Base-by-base conservation (phyloP, 2,329 filamentous ascomycete species). In the Tolypocladium paradoxum region DNA sequence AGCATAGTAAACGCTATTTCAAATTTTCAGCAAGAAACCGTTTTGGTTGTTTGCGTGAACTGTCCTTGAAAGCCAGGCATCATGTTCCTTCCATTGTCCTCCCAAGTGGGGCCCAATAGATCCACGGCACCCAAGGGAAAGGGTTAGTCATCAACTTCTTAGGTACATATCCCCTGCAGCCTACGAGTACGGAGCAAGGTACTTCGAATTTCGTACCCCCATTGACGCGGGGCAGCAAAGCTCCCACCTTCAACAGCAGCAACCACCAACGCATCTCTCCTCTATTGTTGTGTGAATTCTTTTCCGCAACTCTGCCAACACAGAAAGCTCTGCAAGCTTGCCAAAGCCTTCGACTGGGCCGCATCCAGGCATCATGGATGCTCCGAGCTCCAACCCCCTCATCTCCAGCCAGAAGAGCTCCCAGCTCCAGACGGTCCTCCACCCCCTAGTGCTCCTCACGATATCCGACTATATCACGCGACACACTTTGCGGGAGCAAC, bases 381-480 rank as follows among this genome's bases (percentile, higher is more conserved):
- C 73, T 56, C 58, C 67, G 55, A 58, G 55, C 55, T 52, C 58
- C 59, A 84, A 83, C 61, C 73, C 82, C 51, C 76, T 88, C 56
- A 67, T 90, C 48, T 88, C 85, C 6, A 77, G 76, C 54, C 78
- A 83, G 63, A 86, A 83, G 69, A 78, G 82, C 60, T 79, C 80
- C 43, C 88, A 93, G 69, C 82, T 95, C 46, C 85, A 90, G 58
- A 83, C 90, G 53, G 83, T 90, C 61, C 82, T 99, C 20, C 93
- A 99, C 65, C 93, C 93, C 29, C 84, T 99, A 49, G 91, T 96
- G 51, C 86, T 97, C 60, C 88, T 99, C 71, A 95, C 88, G 59
- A 93, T 99, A 63, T 96, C 92, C 61, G 93, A 99, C 70, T 95
- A 95, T 69, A 90, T 97, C 68, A 95, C 92, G 54, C 83, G 93